These are phyloP conservation scores for Exobasidium cylindrosporum DNA, from an alignment of 1,284 basidiomycete species.

Conservation along the genomic window DNA sequence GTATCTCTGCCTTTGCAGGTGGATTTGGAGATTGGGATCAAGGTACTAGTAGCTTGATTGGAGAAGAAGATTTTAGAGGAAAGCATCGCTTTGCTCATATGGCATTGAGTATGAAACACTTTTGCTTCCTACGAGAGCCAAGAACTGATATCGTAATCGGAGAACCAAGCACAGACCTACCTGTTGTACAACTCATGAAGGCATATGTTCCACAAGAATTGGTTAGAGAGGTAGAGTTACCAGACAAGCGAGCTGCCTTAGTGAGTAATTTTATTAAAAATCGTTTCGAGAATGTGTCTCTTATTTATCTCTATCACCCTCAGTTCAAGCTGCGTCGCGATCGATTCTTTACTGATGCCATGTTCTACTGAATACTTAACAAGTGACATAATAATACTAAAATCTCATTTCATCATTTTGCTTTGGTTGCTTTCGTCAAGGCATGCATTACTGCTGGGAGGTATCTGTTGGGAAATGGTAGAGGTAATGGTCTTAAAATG, in stretches of 20 bases:
- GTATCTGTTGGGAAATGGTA: background rate
- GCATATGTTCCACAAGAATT: slow-evolving; percentile 27
- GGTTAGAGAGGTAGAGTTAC: slow-evolving; percentile 28
- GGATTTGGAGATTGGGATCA: slow-evolving; percentile 61
- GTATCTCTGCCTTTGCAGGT: slow-evolving; percentile 33
- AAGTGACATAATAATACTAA: background rate
- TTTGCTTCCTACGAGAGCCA: slow-evolving; percentile 31
- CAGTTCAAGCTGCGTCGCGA: slow-evolving; percentile 23
- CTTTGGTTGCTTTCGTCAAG: background rate
- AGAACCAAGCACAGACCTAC: slow-evolving; percentile 28
- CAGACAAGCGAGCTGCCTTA: slow-evolving; percentile 29
- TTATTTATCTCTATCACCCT: background rate
- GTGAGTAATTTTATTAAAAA: slow-evolving; percentile 11
- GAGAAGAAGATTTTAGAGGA: slow-evolving; percentile 61
- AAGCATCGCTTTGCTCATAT: slow-evolving; percentile 26
- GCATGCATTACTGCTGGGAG: slow-evolving; percentile 34
- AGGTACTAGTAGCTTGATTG: slow-evolving; percentile 60
- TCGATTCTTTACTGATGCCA: slow-evolving; percentile 29
- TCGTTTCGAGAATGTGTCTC: background rate
- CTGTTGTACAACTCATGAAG: slow-evolving; percentile 25
- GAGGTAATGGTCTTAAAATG: too few species aligned
- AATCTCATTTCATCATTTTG: slow-evolving; percentile 1
- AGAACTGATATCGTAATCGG: slow-evolving; percentile 29
- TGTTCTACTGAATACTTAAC: slow-evolving; percentile 22
- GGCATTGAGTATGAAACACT: slow-evolving; percentile 32